Percentiles rank a stretch among this genome's conserved stretches.
phyloP scores from a whole-genome alignment of 192 early-diverging fungal genomes.

The Glomus cerebriforme region DNA sequence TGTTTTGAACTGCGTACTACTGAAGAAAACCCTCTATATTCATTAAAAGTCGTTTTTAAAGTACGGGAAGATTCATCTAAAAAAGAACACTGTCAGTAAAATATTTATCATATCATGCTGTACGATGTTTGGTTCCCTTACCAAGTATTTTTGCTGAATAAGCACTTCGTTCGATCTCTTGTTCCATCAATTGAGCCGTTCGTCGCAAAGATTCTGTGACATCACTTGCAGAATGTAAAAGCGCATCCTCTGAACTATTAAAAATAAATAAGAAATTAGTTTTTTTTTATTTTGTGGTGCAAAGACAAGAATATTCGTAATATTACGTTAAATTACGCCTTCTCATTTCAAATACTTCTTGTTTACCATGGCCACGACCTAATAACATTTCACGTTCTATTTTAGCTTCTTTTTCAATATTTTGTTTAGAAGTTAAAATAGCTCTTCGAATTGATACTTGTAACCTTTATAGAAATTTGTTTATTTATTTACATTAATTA shows the following conservation, averaged over 20 bases:
- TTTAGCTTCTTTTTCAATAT: constrained; percentile 48
- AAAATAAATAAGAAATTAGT: neutral
- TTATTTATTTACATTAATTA: neutral
- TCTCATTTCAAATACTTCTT: constrained; percentile 34
- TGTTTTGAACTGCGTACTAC: constrained; percentile 57
- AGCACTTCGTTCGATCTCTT: constrained; percentile 65
- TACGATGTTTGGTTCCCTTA: constrained; percentile 27
- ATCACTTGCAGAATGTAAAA: constrained; percentile 55
- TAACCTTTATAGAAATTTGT: constrained; percentile 39
- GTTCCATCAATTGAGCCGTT: constrained; percentile 62
- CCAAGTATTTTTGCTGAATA: constrained; percentile 58
- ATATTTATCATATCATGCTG: neutral
- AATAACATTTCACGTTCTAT: constrained; percentile 48
- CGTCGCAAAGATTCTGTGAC: constrained; percentile 60
- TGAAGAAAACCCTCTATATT: constrained; percentile 59
- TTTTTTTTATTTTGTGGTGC: constrained; percentile 1
- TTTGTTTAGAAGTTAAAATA: constrained; percentile 53
- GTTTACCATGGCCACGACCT: constrained; percentile 45
- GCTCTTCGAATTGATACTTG: constrained; percentile 51
- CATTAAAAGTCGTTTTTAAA: constrained; percentile 48
- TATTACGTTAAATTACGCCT: constrained; percentile 11
- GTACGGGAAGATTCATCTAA: constrained; percentile 62
- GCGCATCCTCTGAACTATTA: constrained; percentile 44
- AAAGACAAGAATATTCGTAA: constrained; percentile 13
- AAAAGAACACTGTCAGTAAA: neutral